Conservation (phyloP, 805 yeast genomes). For the Nakazawaea laoshanensis region DNA sequence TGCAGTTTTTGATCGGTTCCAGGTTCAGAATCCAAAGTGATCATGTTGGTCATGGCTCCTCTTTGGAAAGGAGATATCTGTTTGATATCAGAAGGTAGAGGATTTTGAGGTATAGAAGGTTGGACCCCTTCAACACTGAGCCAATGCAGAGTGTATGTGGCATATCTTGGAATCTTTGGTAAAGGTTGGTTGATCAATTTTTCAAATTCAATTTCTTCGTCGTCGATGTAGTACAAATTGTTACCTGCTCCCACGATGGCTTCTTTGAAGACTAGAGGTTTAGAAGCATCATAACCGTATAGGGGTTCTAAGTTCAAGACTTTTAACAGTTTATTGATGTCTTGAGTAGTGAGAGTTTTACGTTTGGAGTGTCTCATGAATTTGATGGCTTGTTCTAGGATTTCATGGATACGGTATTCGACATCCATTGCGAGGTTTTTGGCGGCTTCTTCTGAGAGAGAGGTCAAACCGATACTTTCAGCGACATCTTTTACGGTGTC, state of each 20-base stretch:
- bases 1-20: not conserved
- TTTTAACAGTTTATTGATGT: conserved; percentile 71
- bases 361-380: conserved; percentile 94
- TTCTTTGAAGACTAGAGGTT: conserved; percentile 73
- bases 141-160: conserved; percentile 95
- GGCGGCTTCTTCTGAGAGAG: conserved; percentile 84
- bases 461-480: conserved; percentile 74
- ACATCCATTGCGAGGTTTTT: conserved; percentile 97
- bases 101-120: conserved; percentile 96
- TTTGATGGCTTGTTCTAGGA: conserved; percentile 89
- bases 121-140: conserved; percentile 97
- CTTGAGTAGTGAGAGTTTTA: conserved; percentile 69
- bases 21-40: conserved; percentile 39
- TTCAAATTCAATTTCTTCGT: conserved; percentile 91
- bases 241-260: conserved; percentile 90
- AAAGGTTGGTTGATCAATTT: conserved; percentile 86
- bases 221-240: conserved; percentile 83
- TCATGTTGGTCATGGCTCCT: conserved; percentile 70
- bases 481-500: conserved; percentile 97
- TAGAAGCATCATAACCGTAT: conserved; percentile 73
- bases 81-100: conserved; percentile 71
- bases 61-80: conserved; percentile 69
- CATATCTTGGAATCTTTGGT: conserved; percentile 89
- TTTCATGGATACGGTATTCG: conserved; percentile 94
- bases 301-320: conserved; percentile 89